These are phyloP conservation scores for Oryza coarctata DNA, from an alignment of 176 grass and related monocot species.

Conservation along the genomic window DNA sequence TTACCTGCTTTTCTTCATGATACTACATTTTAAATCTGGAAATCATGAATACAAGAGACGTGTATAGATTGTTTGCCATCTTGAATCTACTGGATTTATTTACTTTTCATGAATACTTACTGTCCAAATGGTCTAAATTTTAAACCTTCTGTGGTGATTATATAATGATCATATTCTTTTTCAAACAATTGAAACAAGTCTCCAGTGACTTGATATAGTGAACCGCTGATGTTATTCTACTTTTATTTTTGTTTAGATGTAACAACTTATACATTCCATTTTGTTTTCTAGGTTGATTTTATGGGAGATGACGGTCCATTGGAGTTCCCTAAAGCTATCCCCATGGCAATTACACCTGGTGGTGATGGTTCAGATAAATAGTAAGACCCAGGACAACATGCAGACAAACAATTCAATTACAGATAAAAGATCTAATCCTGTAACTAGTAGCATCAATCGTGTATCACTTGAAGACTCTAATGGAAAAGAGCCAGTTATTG, in stretches of 20 bases:
- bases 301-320: conserved; percentile 41
- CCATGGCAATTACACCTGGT: conserved; percentile 52
- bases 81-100: neutral
- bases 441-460: conserved; percentile 16
- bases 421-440: conserved; percentile 23
- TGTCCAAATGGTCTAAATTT: neutral
- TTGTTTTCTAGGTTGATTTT: conserved; percentile 47
- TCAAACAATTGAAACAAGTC: neutral
- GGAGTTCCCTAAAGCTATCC: conserved; percentile 69
- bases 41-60: neutral
- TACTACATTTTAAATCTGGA: neutral
- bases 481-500: conserved; percentile 31
- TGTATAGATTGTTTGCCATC: neutral
- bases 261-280: neutral
- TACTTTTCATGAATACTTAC: neutral
- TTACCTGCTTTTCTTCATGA: neutral
- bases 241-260: neutral
- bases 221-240: neutral
- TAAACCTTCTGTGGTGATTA: neutral
- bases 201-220: neutral
- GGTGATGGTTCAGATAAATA: conserved; percentile 27
- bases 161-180: too few species aligned
- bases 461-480: neutral
- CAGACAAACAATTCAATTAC: conserved; percentile 19
- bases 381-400: neutral